Evolutionary conservation across 257 asterid species (phyloP), one percentile per base, ranked within the genome.

Genomic region (Capsicum pubescens): DNA sequence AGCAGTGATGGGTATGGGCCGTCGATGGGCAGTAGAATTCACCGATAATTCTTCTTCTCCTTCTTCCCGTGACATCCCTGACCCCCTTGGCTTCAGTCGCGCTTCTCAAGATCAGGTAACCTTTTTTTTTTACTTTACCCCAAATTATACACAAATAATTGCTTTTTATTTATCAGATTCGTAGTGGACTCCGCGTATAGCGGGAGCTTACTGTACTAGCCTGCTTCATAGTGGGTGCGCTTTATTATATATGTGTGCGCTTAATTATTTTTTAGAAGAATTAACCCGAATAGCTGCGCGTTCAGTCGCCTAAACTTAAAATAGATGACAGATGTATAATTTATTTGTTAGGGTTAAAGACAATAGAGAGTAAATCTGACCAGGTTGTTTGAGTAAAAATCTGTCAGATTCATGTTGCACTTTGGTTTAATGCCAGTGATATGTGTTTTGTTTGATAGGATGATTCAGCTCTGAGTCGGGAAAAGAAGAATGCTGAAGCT

Each of bases 401-500:
- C 35, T 39, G 48, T 67, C 61, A 48, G 39, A 12, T 76, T 86
- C 52, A 63, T 70, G 36, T 54, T 58, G 77, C 42, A 35, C 8
- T 57, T 82, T 67, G 26, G 77, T 14, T 58, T 64, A 26, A 64
- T 13, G 60, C 9, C 15, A 11, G 35, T 63, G 79, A n/a, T 80
- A 42, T 83, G 58, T 56, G 55, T 52, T 79, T 16, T 42, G 76
- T 59, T 35, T 36, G 21, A 35, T 84, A 96, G 98, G 99, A 96
- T 85, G 98, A 94, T 90, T 94, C 98, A 17, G 84, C 97, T 16
- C 86, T 88, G 86, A 90, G 91, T 83, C 91, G 92, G 58, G 98
- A 93, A 86, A 94, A 95, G 97, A 95, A 94, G 92, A 98, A 93
- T 68, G 95, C 98, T 66, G 98, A 94, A 90, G 96, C 95, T 13